Base-by-base conservation (phyloP, 164 flowering plant species). In the Houttuynia cordata region DNA sequence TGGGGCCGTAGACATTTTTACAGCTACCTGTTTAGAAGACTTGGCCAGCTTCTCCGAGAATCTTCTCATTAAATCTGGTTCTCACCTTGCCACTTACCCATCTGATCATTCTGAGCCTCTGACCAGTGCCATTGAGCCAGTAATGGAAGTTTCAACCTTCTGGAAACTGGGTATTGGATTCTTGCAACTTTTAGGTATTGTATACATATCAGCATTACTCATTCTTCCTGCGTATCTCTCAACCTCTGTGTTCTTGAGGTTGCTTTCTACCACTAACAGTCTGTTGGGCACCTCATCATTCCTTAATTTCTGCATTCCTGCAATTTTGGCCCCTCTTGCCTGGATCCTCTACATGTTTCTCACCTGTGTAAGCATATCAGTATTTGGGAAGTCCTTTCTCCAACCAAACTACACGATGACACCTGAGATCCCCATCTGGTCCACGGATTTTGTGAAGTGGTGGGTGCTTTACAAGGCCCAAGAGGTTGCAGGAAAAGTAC, bases 1-100 rank as follows among this genome's bases (percentile, higher is more conserved):
- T 53, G 91, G 91, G 10, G 95, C 95, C 61, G 82, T 87, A 2
- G 95, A 87, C 72, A 85, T 87, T 54, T 85, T 87, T 79, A 87
- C 87, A 1, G 88, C 95, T 40, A 79, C 84, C 57, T 80, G 88
- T 78, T 82, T 87, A 56, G 73, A 68, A 15, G 95, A 87, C 68
- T 71, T 87, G 76, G 86, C 91, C 59, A 76, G 62, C 72, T 85
- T 85, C 66, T 72, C 89, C 1, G 88, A 83, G 70, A 72, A 66
- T 66, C 81, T 81, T 30, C n/a, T 81, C 10, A 45, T 50, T 63
- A 84, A 83, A 69, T 78, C 86, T 64, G 70, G 72, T 50, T 82
- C 83, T 60, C 79, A 82, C 21, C 34, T 41, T 24, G 47, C 41
- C n/a, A 63, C 49, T 30, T 51, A 49, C 68, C 49, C 66, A 37